Evolutionary conservation across 2,329 filamentous ascomycete genomes (phyloP).

Genomic region (Nemania diffusa): DNA sequence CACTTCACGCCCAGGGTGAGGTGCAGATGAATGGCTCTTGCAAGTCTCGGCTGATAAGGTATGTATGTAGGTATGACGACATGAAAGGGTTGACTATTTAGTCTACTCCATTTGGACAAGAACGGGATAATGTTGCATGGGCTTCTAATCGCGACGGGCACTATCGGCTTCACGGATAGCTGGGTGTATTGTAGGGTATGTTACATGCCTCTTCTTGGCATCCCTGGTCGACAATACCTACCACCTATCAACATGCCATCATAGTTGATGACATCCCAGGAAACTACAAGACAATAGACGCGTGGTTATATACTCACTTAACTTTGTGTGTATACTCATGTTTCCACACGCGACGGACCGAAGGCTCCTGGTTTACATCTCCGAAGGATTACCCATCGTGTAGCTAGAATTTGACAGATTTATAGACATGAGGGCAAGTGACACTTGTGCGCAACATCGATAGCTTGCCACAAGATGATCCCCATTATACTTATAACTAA

Average conservation of each 20-base stretch:
- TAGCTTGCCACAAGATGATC: too few relatives aligned
- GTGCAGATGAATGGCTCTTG: background rate
- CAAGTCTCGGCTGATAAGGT: background rate
- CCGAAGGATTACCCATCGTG: too few relatives aligned
- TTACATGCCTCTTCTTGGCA: background rate
- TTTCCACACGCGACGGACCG: too few relatives aligned
- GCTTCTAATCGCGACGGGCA: slow-evolving; percentile 2
- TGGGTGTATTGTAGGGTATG: too few relatives aligned
- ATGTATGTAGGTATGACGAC: slow-evolving; percentile 20
- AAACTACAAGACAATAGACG: background rate
- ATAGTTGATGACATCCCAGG: background rate
- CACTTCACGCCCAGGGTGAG: background rate
- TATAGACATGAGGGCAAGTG: too few relatives aligned
- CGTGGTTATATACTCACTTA: too few relatives aligned
- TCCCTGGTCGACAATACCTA: background rate
- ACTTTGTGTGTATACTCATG: too few relatives aligned
- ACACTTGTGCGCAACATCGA: too few relatives aligned
- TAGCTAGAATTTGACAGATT: too few relatives aligned
- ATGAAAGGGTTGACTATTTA: slow-evolving; percentile 9
- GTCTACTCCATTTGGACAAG: slow-evolving; percentile 6
- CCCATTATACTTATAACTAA: too few relatives aligned
- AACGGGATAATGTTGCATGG: slow-evolving; percentile 14
- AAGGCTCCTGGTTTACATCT: too few relatives aligned
- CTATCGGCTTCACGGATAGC: slow-evolving; percentile 5
- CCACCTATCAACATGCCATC: background rate